Conservation (phyloP, 805 yeast species). For the Myxozyma monticola region DNA sequence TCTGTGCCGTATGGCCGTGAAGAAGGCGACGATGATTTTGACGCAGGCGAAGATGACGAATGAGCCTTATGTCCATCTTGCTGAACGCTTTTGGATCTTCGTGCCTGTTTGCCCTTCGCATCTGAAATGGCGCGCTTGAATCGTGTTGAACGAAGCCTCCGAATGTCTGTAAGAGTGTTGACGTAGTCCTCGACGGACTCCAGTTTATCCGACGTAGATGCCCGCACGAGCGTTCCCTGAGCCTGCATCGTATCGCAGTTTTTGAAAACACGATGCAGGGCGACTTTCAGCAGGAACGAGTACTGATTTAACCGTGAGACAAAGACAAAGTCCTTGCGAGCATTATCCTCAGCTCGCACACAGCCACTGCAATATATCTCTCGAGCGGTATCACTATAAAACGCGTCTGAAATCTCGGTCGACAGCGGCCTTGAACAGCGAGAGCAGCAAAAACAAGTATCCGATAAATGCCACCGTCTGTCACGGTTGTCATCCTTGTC, state of each 20-base stretch:
- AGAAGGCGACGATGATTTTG: not conserved
- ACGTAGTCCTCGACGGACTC: slow-evolving; percentile 47
- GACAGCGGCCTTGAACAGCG: slow-evolving; percentile 51
- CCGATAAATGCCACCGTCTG: slow-evolving; percentile 70
- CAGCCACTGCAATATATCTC: slow-evolving; percentile 64
- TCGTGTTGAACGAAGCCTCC: slow-evolving; percentile 70
- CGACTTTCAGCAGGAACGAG: slow-evolving; percentile 75
- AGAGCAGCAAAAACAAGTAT: slow-evolving; percentile 66
- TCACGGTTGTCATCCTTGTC: slow-evolving; percentile 38
- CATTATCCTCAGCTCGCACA: slow-evolving; percentile 48
- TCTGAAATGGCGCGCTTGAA: slow-evolving; percentile 51
- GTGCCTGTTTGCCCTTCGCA: slow-evolving; percentile 54
- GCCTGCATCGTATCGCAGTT: slow-evolving; percentile 12
- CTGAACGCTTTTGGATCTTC: slow-evolving; percentile 57
- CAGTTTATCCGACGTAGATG: slow-evolving; percentile 20
- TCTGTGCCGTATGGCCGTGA: not conserved
- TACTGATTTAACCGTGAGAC: slow-evolving; percentile 74
- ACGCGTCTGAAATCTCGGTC: slow-evolving; percentile 42
- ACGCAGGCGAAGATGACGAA: slow-evolving; percentile 5
- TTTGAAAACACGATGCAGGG: slow-evolving; percentile 58
- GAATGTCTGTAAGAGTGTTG: slow-evolving; percentile 71
- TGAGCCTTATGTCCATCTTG: not conserved
- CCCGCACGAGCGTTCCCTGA: slow-evolving; percentile 8
- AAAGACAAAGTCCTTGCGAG: slow-evolving; percentile 50
- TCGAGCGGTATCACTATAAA: slow-evolving; percentile 41